phyloP scores from a whole-genome alignment of 2,329 filamentous ascomycete species.

The Penicillium sp. region DNA sequence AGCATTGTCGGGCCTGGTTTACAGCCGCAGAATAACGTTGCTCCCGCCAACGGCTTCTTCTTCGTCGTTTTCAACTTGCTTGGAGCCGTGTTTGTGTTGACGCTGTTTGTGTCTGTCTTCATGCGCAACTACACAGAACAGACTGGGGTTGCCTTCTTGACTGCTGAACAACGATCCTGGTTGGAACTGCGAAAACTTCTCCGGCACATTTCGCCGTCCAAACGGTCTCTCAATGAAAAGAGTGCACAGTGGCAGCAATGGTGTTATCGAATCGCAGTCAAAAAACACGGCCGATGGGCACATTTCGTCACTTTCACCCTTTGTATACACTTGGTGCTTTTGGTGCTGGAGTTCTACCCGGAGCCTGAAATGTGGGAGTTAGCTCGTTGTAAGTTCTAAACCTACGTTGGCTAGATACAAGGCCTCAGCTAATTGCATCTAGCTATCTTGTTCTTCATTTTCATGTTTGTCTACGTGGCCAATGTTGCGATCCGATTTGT shows the following conservation, averaged over 20 bases:
- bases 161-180: conserved; percentile 94
- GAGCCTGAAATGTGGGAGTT: conserved; percentile 70
- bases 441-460: conserved; percentile 74
- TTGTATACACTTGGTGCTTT: conserved; percentile 76
- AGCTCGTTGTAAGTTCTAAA: conserved; percentile 55
- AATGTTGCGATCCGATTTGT: conserved; percentile 83
- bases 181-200: conserved; percentile 89
- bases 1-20: conserved; percentile 72
- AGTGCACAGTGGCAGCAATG: conserved; percentile 80
- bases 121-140: conserved; percentile 99
- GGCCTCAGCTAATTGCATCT: conserved; percentile 20
- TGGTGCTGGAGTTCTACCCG: conserved; percentile 82
- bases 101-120: conserved; percentile 96
- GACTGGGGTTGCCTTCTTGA: conserved; percentile 93
- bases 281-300: conserved; percentile 93
- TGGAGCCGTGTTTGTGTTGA: conserved; percentile 93
- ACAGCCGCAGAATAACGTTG: conserved; percentile 68
- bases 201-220: conserved; percentile 90
- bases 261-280: conserved; percentile 92
- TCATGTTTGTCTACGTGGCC: conserved; percentile 76
- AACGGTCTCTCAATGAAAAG: conserved; percentile 77
- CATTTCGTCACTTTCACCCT: conserved; percentile 75
- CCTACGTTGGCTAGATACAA: not conserved
- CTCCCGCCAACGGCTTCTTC: conserved; percentile 86
- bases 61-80: conserved; percentile 96